These are phyloP conservation scores for Orbilia blumenaviensis DNA, from an alignment of 2,329 filamentous ascomycete species.

Conservation along the genomic window DNA sequence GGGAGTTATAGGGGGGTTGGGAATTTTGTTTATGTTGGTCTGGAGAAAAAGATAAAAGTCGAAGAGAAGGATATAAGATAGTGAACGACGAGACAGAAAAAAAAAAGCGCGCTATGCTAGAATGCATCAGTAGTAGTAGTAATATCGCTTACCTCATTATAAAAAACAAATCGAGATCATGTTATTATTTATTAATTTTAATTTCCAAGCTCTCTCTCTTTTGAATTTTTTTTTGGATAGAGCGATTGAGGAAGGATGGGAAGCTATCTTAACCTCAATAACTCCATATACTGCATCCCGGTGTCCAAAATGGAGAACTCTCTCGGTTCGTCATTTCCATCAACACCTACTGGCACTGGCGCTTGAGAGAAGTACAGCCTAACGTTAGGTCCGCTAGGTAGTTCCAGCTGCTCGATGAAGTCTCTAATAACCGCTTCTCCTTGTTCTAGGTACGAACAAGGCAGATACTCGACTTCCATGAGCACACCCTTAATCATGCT, in stretches of 20 bases:
- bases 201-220: neutral
- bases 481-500: slow-evolving; percentile 56
- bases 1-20: slow-evolving; percentile 27
- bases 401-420: slow-evolving; percentile 56
- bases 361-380: slow-evolving; percentile 54
- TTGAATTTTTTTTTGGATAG: too few species aligned
- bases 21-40: slow-evolving; percentile 21
- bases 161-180: slow-evolving; percentile 1
- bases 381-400: slow-evolving; percentile 53
- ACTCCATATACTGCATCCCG: slow-evolving; percentile 57
- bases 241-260: neutral
- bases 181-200: slow-evolving; percentile 12
- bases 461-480: slow-evolving; percentile 57
- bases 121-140: slow-evolving; percentile 2
- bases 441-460: slow-evolving; percentile 54
- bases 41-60: neutral
- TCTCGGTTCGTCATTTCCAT: slow-evolving; percentile 35
- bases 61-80: neutral
- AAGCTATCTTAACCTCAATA: slow-evolving; percentile 54
- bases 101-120: neutral
- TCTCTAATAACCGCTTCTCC: slow-evolving; percentile 56
- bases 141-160: slow-evolving; percentile 37
- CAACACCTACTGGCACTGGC: slow-evolving; percentile 7
- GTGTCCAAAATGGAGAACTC: slow-evolving; percentile 57
- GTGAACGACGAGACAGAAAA: neutral